phyloP scores from a whole-genome alignment of 768 basidiomycete genomes.

The Lepiota brunneoincarnata region DNA sequence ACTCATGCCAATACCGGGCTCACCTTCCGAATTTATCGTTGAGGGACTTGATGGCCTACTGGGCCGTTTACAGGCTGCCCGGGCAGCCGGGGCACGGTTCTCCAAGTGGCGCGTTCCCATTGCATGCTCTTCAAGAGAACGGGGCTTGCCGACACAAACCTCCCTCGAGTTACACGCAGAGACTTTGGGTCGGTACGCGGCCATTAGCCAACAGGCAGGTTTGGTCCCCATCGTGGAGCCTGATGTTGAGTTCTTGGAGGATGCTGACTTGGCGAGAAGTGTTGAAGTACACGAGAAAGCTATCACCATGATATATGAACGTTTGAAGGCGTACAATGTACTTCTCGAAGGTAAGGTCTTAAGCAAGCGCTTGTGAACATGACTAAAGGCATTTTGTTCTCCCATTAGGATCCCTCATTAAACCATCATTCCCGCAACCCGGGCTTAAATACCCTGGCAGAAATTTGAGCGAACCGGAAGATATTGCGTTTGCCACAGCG shows the following conservation, averaged over 20 bases:
- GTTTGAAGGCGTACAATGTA: conserved; percentile 43
- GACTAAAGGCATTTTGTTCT: background rate
- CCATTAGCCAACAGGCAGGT: conserved; percentile 48
- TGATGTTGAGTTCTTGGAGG: conserved; percentile 48
- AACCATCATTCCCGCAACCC: conserved; percentile 51
- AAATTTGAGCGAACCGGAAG: conserved; percentile 30
- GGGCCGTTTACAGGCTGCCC: conserved; percentile 37
- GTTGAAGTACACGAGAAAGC: conserved; percentile 44
- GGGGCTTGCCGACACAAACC: conserved; percentile 36
- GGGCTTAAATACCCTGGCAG: conserved; percentile 40
- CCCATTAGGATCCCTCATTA: conserved; percentile 43
- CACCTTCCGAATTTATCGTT: conserved; percentile 43
- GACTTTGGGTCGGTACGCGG: conserved; percentile 45
- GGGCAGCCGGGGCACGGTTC: conserved; percentile 44
- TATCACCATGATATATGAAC: conserved; percentile 42
- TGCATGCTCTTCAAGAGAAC: conserved; percentile 35
- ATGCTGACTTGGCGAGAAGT: conserved; percentile 43
- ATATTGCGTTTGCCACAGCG: conserved; percentile 44
- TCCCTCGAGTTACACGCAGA: conserved; percentile 45
- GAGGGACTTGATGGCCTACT: conserved; percentile 49
- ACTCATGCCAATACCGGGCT: conserved; percentile 41
- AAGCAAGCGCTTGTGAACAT: background rate
- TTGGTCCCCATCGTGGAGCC: conserved; percentile 54
- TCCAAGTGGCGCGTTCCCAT: conserved; percentile 52
- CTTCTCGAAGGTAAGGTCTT: conserved; percentile 42